These are phyloP conservation scores for Podaxis carcinomalis DNA, from an alignment of 768 basidiomycete genomes.

Conservation along the genomic window DNA sequence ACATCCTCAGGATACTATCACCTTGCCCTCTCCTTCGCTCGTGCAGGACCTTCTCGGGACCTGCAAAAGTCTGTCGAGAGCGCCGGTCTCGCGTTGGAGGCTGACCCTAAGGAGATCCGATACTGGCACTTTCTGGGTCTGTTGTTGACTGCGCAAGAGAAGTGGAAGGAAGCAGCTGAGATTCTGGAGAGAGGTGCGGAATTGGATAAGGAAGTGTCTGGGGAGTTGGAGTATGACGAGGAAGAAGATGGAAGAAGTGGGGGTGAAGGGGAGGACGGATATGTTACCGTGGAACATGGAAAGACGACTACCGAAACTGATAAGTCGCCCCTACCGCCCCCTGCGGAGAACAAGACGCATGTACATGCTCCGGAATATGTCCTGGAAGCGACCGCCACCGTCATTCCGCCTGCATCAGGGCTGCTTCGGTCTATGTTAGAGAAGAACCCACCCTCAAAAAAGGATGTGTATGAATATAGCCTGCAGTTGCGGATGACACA, in stretches of 20 bases:
- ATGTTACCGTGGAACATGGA: not conserved
- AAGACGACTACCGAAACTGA: not conserved
- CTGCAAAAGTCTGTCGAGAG: conserved; percentile 62
- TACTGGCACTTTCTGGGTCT: conserved; percentile 92
- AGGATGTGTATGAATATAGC: conserved; percentile 70
- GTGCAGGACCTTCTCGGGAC: conserved; percentile 59
- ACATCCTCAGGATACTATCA: conserved; percentile 68
- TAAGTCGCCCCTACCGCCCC: not conserved
- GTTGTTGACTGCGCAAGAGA: conserved; percentile 70
- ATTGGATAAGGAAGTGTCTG: conserved; percentile 38
- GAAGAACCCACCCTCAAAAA: conserved; percentile 36
- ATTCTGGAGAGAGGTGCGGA: conserved; percentile 76
- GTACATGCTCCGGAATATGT: conserved; percentile 13
- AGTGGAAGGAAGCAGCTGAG: conserved; percentile 73
- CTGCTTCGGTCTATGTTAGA: conserved; percentile 23
- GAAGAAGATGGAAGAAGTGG: conserved; percentile 14
- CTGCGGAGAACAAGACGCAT: not conserved
- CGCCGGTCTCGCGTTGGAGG: conserved; percentile 72
- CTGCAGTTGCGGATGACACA: conserved; percentile 86
- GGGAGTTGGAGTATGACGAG: conserved; percentile 15
- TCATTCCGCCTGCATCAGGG: conserved; percentile 34
- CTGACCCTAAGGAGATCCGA: conserved; percentile 54
- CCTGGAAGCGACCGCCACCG: conserved; percentile 21
- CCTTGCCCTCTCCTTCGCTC: conserved; percentile 70
- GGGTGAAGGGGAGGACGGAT: conserved; percentile 4